phyloP scores from a whole-genome alignment of 257 asterid genomes.

The Leptodermis oblonga region DNA sequence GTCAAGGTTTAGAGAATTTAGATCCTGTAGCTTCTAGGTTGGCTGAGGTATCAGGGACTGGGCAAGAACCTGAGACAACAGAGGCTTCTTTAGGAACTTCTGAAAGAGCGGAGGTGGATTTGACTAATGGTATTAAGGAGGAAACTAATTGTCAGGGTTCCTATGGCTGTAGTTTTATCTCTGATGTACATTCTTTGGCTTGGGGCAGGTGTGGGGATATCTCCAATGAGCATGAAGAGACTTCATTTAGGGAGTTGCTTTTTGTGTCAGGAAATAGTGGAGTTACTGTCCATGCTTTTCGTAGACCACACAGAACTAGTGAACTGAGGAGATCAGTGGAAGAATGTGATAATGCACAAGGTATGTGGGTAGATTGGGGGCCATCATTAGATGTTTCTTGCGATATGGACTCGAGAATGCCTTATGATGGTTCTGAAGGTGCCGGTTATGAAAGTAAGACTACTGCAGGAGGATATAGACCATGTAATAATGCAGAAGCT shows the following conservation, averaged over 20 bases:
- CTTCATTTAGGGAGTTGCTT: constrained; percentile 62
- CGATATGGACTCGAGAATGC: constrained; percentile 18
- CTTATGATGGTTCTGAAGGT: constrained; percentile 18
- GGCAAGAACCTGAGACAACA: constrained; percentile 26
- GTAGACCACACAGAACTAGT: constrained; percentile 33
- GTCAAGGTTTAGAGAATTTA: constrained; percentile 26
- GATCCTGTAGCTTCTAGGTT: constrained; percentile 8
- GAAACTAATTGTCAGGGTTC: constrained; percentile 31
- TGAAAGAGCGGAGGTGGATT: constrained; percentile 32
- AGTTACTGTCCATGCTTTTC: constrained; percentile 75
- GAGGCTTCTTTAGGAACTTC: constrained; percentile 36
- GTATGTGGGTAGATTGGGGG: constrained; percentile 90
- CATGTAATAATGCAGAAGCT: constrained; percentile 25
- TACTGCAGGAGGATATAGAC: constrained; percentile 19
- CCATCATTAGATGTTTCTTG: constrained; percentile 41
- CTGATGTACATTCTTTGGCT: constrained; percentile 71
- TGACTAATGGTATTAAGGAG: constrained; percentile 23
- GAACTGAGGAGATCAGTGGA: constrained; percentile 31
- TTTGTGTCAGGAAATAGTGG: constrained; percentile 75
- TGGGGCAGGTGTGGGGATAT: constrained; percentile 70
- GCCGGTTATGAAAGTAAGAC: constrained; percentile 9
- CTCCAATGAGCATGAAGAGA: constrained; percentile 50
- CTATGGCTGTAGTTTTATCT: constrained; percentile 42
- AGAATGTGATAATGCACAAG: constrained; percentile 48
- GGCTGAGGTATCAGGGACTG: constrained; percentile 28